Evolutionary conservation across 345 rosid genomes (phyloP).

Genomic region (Gossypium sturtianum): DNA sequence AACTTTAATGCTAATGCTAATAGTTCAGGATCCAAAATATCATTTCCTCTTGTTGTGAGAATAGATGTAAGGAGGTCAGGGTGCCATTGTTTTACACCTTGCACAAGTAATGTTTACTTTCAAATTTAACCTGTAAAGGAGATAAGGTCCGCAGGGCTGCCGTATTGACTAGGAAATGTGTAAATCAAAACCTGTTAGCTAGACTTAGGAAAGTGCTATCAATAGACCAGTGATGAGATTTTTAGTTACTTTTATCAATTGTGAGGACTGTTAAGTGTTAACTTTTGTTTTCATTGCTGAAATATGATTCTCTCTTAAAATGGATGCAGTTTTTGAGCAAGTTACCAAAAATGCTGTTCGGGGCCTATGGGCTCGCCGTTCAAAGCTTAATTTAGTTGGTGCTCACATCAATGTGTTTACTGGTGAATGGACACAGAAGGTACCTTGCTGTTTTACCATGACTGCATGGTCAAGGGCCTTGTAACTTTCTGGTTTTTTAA

Average conservation of each 20-base stretch:
- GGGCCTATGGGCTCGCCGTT: slow-evolving; percentile 96
- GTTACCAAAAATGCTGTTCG: slow-evolving; percentile 89
- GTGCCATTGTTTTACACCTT: background rate
- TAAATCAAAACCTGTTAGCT: background rate
- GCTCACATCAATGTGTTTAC: slow-evolving; percentile 99
- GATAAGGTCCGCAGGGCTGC: background rate
- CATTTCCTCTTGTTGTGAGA: background rate
- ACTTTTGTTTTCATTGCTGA: background rate
- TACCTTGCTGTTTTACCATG: slow-evolving; percentile 22
- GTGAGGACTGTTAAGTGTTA: background rate
- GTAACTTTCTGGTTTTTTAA: background rate
- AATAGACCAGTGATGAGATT: background rate
- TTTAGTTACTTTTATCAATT: background rate
- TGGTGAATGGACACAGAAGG: slow-evolving; percentile 99
- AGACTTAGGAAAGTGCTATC: background rate
- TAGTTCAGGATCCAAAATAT: background rate
- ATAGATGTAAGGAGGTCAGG: background rate
- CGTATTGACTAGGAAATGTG: background rate
- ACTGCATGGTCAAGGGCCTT: background rate
- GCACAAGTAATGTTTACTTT: background rate
- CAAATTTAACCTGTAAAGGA: background rate
- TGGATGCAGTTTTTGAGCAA: slow-evolving; percentile 75
- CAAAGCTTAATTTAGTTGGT: slow-evolving; percentile 85
- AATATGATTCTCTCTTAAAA: slow-evolving; percentile 5
- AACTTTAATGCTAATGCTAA: background rate